Conservation (phyloP, 192 early-diverging fungal species). For the Backusella luteola region DNA sequence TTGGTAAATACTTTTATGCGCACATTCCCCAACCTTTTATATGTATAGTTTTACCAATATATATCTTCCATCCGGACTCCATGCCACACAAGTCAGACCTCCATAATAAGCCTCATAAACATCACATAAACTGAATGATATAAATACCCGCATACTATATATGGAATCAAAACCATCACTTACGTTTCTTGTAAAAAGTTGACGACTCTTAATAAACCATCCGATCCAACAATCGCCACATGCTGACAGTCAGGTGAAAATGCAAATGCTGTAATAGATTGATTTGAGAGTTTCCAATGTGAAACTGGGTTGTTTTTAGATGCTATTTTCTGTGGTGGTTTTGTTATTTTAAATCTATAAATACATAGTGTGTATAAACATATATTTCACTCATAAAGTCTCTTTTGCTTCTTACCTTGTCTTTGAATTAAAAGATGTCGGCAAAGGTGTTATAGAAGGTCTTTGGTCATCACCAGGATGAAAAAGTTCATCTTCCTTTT, state of each 20-base stretch:
- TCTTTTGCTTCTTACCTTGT: neutral
- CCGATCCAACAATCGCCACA: slow-evolving; percentile 78
- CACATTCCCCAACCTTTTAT: neutral
- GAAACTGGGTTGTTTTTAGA: slow-evolving; percentile 46
- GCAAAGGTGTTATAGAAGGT: neutral
- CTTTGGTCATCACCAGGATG: slow-evolving; percentile 16
- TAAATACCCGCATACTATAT: neutral
- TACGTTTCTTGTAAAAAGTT: slow-evolving; percentile 71
- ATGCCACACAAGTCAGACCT: slow-evolving; percentile 80
- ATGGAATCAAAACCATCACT: neutral
- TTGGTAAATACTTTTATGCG: neutral
- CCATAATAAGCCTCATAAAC: slow-evolving; percentile 87
- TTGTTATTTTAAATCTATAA: slow-evolving; percentile 51
- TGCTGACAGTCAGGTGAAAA: slow-evolving; percentile 90
- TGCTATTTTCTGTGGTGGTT: slow-evolving; percentile 52
- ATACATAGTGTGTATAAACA: neutral
- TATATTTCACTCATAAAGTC: neutral
- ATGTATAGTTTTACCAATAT: slow-evolving; percentile 44
- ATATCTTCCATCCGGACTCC: slow-evolving; percentile 90
- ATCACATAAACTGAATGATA: slow-evolving; percentile 58
- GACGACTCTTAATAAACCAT: slow-evolving; percentile 80
- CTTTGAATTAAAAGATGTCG: neutral
- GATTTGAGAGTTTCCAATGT: slow-evolving; percentile 35
- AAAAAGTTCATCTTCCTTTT: slow-evolving; percentile 77
- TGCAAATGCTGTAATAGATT: slow-evolving; percentile 60